Conservation (phyloP, 2,329 filamentous ascomycete species). For the Phyllosticta citribraziliensis region DNA sequence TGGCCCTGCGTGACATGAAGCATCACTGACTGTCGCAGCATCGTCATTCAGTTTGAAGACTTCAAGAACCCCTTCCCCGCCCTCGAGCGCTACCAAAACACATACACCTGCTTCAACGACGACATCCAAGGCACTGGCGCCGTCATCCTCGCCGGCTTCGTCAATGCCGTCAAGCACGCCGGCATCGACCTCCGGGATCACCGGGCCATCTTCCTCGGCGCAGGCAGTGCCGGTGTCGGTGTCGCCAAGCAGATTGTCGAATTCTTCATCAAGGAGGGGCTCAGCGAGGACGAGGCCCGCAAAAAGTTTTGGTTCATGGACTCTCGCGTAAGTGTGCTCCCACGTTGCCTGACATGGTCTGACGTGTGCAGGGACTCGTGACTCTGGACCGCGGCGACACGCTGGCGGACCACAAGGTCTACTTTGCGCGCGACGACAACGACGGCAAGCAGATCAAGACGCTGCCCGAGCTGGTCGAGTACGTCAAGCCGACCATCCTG, state of each 20-base stretch:
- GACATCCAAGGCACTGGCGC: constrained; percentile 97
- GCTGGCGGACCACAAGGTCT: constrained; percentile 77
- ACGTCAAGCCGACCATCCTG: constrained; percentile 88
- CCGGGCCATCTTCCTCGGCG: constrained; percentile 90
- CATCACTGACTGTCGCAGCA: constrained; percentile 36
- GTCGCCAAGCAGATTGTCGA: constrained; percentile 97
- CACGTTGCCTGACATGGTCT: neutral
- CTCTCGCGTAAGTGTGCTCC: constrained; percentile 50
- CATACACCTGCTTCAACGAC: constrained; percentile 95
- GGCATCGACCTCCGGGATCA: constrained; percentile 81
- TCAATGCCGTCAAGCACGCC: constrained; percentile 70
- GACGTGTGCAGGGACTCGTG: constrained; percentile 56
- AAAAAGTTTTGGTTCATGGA: constrained; percentile 97
- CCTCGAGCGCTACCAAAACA: constrained; percentile 77
- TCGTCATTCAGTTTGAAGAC: constrained; percentile 88
- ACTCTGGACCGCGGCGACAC: constrained; percentile 88
- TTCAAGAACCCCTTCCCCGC: constrained; percentile 97
- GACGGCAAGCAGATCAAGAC: constrained; percentile 59
- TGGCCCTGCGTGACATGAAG: neutral
- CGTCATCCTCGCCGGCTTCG: constrained; percentile 78
- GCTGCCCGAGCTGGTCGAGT: constrained; percentile 84
- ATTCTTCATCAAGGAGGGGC: constrained; percentile 86
- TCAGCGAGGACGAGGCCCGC: constrained; percentile 77
- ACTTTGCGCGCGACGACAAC: constrained; percentile 58
- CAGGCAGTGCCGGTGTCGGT: constrained; percentile 89